Evolutionary conservation across 352 stramenopile genomes (phyloP).

Genomic region (Phytophthora constricta): DNA sequence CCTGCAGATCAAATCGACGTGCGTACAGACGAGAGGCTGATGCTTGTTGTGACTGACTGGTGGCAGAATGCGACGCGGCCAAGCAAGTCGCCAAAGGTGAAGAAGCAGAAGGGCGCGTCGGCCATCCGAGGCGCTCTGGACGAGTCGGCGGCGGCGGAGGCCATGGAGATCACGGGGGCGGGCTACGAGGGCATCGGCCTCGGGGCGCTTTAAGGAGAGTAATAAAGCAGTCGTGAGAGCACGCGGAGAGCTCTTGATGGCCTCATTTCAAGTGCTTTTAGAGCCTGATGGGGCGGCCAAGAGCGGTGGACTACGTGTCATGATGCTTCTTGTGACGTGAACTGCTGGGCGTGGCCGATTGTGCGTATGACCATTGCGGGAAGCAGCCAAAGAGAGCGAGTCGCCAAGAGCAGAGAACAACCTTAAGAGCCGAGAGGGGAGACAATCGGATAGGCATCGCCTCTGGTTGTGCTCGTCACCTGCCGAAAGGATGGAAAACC

Average conservation of each 20-base stretch:
- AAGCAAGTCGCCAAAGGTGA: conserved; percentile 51
- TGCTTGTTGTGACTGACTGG: conserved; percentile 1
- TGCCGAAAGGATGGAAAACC: too few species aligned
- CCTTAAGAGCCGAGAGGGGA: too few species aligned
- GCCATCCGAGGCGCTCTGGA: conserved; percentile 32
- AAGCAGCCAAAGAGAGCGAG: conserved; percentile 7
- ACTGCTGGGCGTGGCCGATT: conserved; percentile 8
- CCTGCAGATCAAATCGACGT: too few species aligned
- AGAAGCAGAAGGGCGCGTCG: conserved; percentile 38
- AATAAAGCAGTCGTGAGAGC: conserved; percentile 15
- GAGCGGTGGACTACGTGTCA: not conserved
- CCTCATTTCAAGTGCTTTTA: not conserved
- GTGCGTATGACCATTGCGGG: conserved; percentile 9
- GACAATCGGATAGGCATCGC: too few species aligned
- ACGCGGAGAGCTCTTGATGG: not conserved
- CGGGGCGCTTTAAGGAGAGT: conserved; percentile 56
- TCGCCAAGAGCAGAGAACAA: too few species aligned
- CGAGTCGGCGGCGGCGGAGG: conserved; percentile 59
- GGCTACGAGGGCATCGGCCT: conserved; percentile 75
- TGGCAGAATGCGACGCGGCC: conserved; percentile 60
- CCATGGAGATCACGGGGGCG: conserved; percentile 55
- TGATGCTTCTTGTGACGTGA: conserved; percentile 6
- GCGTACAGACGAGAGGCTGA: conserved; percentile 24
- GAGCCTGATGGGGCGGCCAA: not conserved
- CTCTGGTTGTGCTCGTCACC: too few species aligned